Evolutionary conservation across 2,329 filamentous ascomycete species (phyloP).

Genomic region (Fusarium algeriense): DNA sequence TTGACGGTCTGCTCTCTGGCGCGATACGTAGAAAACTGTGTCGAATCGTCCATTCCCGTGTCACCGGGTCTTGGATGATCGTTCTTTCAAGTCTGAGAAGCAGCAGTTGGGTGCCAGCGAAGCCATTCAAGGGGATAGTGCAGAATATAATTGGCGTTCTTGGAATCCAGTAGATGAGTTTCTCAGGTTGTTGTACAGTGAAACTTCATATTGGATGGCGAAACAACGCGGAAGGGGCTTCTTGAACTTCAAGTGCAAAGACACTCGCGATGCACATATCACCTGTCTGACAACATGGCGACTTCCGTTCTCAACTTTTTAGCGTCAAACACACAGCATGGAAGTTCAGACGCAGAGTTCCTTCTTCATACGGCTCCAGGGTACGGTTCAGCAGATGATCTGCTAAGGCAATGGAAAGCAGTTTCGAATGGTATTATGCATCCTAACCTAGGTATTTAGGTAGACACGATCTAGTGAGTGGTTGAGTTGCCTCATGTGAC

Average conservation of each 20-base stretch:
- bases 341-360: not conserved
- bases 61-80: not conserved
- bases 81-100: not conserved
- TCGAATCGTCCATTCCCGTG: slow-evolving; percentile 24
- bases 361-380: not conserved
- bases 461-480: not conserved
- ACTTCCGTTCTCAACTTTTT: not conserved
- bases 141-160: not conserved
- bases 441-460: not conserved
- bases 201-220: not conserved
- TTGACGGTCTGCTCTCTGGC: not conserved
- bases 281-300: not conserved
- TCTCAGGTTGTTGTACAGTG: not conserved
- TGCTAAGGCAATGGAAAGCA: not conserved
- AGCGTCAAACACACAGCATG: not conserved
- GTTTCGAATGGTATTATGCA: not conserved
- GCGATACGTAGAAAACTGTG: not conserved
- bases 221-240: not conserved
- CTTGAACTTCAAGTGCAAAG: not conserved
- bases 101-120: not conserved
- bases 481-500: not conserved
- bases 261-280: not conserved
- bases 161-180: not conserved
- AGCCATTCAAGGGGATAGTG: not conserved
- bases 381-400: not conserved